Evolutionary conservation across 164 flowering plant genomes (phyloP).

Genomic region (Dillenia suffruticosa): DNA sequence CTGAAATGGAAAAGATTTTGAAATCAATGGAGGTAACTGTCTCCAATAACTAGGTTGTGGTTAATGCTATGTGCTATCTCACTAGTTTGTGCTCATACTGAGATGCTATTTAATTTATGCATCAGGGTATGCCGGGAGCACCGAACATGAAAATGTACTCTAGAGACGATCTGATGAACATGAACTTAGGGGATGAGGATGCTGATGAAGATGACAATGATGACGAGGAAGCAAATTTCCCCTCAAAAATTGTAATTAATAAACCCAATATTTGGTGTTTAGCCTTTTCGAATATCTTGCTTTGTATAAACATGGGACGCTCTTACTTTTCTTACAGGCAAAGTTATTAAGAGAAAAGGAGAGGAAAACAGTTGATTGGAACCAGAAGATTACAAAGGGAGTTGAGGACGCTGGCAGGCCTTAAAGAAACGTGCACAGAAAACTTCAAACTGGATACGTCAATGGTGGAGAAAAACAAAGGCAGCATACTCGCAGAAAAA

Average conservation of each 20-base stretch:
- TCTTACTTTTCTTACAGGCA: conserved; percentile 33
- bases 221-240: conserved; percentile 42
- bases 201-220: conserved; percentile 79
- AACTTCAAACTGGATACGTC: conserved; percentile 16
- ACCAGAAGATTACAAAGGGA: conserved; percentile 39
- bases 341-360: conserved; percentile 59
- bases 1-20: conserved; percentile 90
- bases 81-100: not conserved
- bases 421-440: conserved; percentile 48
- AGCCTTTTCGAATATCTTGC: too few relatives aligned
- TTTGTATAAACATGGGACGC: too few relatives aligned
- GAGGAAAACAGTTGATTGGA: conserved; percentile 50
- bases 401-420: conserved; percentile 32
- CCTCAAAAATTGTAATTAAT: conserved; percentile 58
- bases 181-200: conserved; percentile 60
- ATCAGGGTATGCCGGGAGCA: conserved; percentile 96
- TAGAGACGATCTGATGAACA: conserved; percentile 77
- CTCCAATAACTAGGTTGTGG: not conserved
- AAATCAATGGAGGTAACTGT: conserved; percentile 77
- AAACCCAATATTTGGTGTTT: not conserved
- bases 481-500: conserved; percentile 24
- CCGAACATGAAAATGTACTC: conserved; percentile 96
- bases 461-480: conserved; percentile 51
- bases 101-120: not conserved
- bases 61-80: not conserved